Base-by-base conservation (phyloP, 73 alveolate species). In the Effrenium voratum region DNA sequence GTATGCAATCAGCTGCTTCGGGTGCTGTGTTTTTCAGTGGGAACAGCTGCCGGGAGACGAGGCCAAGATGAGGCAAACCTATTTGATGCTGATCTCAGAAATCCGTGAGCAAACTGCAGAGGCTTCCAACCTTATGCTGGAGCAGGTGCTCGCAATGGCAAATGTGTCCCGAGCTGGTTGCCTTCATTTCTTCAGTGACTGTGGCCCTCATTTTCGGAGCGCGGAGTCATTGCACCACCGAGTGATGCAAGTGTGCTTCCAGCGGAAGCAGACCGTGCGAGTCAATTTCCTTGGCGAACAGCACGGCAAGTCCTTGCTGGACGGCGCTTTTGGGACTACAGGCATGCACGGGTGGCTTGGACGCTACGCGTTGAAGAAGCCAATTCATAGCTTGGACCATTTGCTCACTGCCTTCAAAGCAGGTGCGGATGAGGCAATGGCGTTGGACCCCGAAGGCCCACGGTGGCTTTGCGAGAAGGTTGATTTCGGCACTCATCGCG, bases 311-410 rank as follows among this genome's bases (percentile, higher is more conserved):
- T 26, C 12, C 77, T 26, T 63, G 41, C n/a, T 63, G 16, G 77
- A 63, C 38, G 32, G 77, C 77, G 41, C 32, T 16, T 63, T 63
- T 40, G 77, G 77, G 77, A 30, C 38, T 28, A 63, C 77, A 16
- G 77, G 77, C 77, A 34, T 63, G 77, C 41, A 40, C 28, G 77
- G 77, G 41, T 63, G 77, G 77, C 77, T 63, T 63, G 77, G 77
- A 6, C 41, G 32, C 38, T 2, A 40, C 41, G 77, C 77, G 16
- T 6, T 8, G 77, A 63, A 34, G 38, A 63, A 28, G 34, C 38
- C 77, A 10, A 40, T 63, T 15, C 38, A 63, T 40, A 63, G 12
- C 77, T 34, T 63, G 77, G n/a, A 34, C 15, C 41, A 63, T 40
- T 63, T 2, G 77, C 41, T 26, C 12, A 16, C 41, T 24, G 77